Conservation (phyloP, 192 early-diverging fungal genomes). For the Coemansia sp. region DNA sequence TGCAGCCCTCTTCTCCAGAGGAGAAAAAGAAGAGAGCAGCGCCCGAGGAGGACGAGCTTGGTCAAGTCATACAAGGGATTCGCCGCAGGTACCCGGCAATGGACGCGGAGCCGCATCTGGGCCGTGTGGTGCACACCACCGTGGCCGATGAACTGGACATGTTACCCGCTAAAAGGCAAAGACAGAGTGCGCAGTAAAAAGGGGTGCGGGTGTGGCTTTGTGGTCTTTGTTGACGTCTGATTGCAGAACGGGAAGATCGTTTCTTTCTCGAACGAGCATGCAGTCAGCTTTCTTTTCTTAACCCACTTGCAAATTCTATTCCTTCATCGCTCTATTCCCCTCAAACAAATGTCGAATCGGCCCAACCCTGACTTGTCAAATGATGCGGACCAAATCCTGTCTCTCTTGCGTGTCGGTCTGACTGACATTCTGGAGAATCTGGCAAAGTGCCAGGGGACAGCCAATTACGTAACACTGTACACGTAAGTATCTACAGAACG, state of each 20-base stretch:
- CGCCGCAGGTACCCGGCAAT: neutral
- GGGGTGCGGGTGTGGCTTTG: too few species aligned
- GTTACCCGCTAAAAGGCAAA: neutral
- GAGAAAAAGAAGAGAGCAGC: neutral
- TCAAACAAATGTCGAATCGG: conserved; percentile 8
- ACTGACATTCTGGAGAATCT: conserved; percentile 76
- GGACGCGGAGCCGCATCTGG: neutral
- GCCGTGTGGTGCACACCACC: neutral
- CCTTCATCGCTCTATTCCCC: neutral
- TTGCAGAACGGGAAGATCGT: neutral
- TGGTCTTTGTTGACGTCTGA: too few species aligned
- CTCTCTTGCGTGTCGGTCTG: conserved; percentile 69
- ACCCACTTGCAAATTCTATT: too few species aligned
- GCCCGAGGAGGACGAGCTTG: neutral
- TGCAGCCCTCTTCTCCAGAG: neutral
- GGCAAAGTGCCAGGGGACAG: conserved; percentile 68
- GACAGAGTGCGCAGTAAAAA: conserved; percentile 3
- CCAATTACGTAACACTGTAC: conserved; percentile 67
- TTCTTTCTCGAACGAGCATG: neutral
- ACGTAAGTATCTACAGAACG: conserved; percentile 66
- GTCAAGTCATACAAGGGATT: neutral
- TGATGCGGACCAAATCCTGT: conserved; percentile 65
- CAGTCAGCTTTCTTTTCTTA: too few species aligned
- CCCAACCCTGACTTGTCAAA: conserved; percentile 6
- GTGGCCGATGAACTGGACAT: conserved; percentile 3